Percentiles rank a stretch among this genome's conserved stretches.
Conservation (phyloP, 768 basidiomycete species). For the Galerina sulciceps region DNA sequence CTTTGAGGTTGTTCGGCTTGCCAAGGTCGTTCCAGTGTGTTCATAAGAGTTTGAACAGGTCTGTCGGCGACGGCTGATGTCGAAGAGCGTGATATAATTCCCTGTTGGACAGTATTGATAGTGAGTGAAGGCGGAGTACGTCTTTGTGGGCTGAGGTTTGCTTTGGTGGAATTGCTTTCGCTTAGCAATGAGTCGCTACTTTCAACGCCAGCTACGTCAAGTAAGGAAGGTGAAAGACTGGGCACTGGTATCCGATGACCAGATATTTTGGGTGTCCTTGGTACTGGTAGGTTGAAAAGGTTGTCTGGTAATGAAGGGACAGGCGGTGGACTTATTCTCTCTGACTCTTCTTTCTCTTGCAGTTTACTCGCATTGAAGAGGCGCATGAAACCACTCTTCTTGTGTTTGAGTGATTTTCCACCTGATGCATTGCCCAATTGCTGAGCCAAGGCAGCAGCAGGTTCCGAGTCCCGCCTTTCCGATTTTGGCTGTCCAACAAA, state of each 20-base stretch:
- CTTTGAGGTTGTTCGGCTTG: conserved; percentile 48
- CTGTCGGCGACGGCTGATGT: conserved; percentile 25
- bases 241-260: conserved; percentile 47
- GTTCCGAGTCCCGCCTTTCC: conserved; percentile 50
- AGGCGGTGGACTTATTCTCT: conserved; percentile 50
- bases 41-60: conserved; percentile 22
- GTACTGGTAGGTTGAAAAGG: conserved; percentile 27
- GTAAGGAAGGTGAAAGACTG: conserved; percentile 38
- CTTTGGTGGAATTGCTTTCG: conserved; percentile 12
- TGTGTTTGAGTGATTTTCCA: conserved; percentile 64
- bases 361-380: conserved; percentile 64
- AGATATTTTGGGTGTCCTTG: conserved; percentile 31
- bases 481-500: conserved; percentile 43
- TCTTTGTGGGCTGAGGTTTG: conserved; percentile 29
- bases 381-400: conserved; percentile 83
- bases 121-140: conserved; percentile 44
- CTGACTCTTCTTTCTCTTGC: conserved; percentile 51
- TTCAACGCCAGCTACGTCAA: conserved; percentile 25
- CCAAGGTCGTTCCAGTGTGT: conserved; percentile 31
- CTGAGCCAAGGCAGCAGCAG: conserved; percentile 19
- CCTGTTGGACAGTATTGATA: conserved; percentile 40
- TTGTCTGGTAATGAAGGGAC: conserved; percentile 53
- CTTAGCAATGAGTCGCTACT: conserved; percentile 6
- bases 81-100: conserved; percentile 20
- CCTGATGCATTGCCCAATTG: conserved; percentile 22